Evolutionary conservation across 2,329 filamentous ascomycete genomes (phyloP).

Genomic region (Fusarium succisae): DNA sequence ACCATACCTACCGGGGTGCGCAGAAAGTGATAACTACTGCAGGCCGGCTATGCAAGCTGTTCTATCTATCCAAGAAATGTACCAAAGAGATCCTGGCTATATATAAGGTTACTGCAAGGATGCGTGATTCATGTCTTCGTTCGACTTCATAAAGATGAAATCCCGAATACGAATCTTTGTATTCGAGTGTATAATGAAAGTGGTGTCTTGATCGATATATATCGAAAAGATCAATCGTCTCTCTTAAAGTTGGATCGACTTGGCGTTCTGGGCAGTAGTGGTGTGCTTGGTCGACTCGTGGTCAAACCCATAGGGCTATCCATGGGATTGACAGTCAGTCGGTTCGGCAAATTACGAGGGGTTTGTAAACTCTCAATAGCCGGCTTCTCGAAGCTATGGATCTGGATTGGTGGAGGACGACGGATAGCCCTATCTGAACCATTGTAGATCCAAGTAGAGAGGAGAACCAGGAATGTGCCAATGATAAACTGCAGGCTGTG

Average conservation of each 20-base stretch:
- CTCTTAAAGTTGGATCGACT: conserved; percentile 52
- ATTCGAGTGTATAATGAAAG: conserved; percentile 3
- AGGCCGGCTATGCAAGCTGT: conserved; percentile 1
- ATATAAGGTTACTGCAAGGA: conserved; percentile 28
- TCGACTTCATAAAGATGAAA: conserved; percentile 31
- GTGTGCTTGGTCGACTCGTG: conserved; percentile 59
- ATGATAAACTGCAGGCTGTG: conserved; percentile 72
- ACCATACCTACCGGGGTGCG: neutral
- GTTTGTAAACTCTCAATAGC: conserved; percentile 62
- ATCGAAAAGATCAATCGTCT: conserved; percentile 47
- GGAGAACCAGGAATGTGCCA: conserved; percentile 81
- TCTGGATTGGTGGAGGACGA: conserved; percentile 72
- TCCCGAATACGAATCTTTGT: conserved; percentile 18
- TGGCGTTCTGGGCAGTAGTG: conserved; percentile 52
- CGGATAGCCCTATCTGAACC: conserved; percentile 64
- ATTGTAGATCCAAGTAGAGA: conserved; percentile 87
- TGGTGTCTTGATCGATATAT: neutral
- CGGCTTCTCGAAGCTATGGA: conserved; percentile 82
- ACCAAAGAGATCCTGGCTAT: conserved; percentile 31
- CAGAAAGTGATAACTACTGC: neutral
- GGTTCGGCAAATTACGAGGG: conserved; percentile 46
- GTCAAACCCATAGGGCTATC: conserved; percentile 54
- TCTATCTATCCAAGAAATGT: conserved; percentile 35
- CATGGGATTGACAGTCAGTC: conserved; percentile 53
- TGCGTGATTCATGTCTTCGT: conserved; percentile 32